Percentiles rank a stretch among this genome's conserved stretches.
These are phyloP conservation scores for Fusarium setosum DNA, from an alignment of 2,329 filamentous ascomycete species.

Conservation along the genomic window DNA sequence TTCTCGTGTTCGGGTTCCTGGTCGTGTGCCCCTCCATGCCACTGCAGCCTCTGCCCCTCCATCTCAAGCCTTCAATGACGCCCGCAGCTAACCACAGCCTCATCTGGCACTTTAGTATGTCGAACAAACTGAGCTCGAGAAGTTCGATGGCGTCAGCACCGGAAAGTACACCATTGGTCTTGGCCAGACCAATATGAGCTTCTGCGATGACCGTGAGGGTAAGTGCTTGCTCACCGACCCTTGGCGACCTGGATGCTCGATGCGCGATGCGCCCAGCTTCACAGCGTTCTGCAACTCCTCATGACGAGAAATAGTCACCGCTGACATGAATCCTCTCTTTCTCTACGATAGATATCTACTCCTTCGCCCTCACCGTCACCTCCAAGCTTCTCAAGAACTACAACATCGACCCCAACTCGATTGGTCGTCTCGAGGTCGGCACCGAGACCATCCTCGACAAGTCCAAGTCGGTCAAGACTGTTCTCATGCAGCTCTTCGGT, in stretches of 20 bases:
- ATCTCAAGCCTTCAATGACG: slow-evolving; percentile 27
- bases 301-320: slow-evolving; percentile 4
- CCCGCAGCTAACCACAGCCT: slow-evolving; percentile 43
- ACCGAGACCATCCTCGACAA: slow-evolving; percentile 90
- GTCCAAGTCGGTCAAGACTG: slow-evolving; percentile 91
- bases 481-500: slow-evolving; percentile 87
- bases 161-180: slow-evolving; percentile 94
- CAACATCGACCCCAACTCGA: slow-evolving; percentile 80
- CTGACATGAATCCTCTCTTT: slow-evolving; percentile 23
- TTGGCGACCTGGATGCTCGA: slow-evolving; percentile 5
- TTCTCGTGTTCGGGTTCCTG: slow-evolving; percentile 29
- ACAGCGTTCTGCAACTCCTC: not conserved
- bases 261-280: slow-evolving; percentile 19
- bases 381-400: slow-evolving; percentile 86
- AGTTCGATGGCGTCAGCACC: slow-evolving; percentile 83
- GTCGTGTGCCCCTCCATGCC: slow-evolving; percentile 43
- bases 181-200: slow-evolving; percentile 92
- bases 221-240: slow-evolving; percentile 35
- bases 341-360: slow-evolving; percentile 79
- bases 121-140: slow-evolving; percentile 84
- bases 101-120: slow-evolving; percentile 72
- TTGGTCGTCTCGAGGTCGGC: slow-evolving; percentile 86
- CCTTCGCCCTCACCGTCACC: slow-evolving; percentile 80
- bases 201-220: slow-evolving; percentile 92
- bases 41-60: slow-evolving; percentile 40